A percentile compares a stretch with the other conserved stretches of the same genome.
Conservation (phyloP, 306 rosid genomes). For the Cucurbita argyrosperma region DNA sequence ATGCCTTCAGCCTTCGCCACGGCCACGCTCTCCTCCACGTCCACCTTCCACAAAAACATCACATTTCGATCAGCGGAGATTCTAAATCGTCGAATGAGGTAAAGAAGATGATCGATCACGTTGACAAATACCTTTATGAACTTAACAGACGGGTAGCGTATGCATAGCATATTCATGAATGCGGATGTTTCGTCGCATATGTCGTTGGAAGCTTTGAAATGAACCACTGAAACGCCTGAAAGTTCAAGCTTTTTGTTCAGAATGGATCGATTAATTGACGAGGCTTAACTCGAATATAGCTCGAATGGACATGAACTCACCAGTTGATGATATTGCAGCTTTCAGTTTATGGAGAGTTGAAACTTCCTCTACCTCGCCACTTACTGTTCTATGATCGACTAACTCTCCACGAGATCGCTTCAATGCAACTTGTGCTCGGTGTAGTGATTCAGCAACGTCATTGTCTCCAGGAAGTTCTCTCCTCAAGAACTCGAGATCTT, state of each 20-base stretch:
- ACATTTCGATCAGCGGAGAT: neutral
- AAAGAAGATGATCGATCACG: neutral
- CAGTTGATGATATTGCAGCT: conserved; percentile 45
- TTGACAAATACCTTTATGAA: conserved; percentile 45
- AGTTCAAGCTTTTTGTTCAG: conserved; percentile 14
- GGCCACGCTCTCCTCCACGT: conserved; percentile 51
- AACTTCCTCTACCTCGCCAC: conserved; percentile 73
- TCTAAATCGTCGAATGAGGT: neutral
- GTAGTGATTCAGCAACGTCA: conserved; percentile 61
- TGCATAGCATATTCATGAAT: conserved; percentile 63
- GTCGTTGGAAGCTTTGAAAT: conserved; percentile 64
- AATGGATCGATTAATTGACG: neutral
- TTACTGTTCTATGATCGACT: conserved; percentile 24
- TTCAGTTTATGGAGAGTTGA: conserved; percentile 48
- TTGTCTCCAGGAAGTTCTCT: conserved; percentile 57
- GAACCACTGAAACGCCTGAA: conserved; percentile 63
- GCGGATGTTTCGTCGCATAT: conserved; percentile 66
- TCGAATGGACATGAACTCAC: conserved; percentile 21
- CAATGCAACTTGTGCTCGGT: conserved; percentile 44
- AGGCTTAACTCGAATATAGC: neutral
- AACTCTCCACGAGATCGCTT: conserved; percentile 35
- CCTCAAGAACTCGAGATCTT: conserved; percentile 63
- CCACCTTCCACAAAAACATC: conserved; percentile 37
- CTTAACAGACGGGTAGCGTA: conserved; percentile 59
- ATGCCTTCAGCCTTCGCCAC: conserved; percentile 60